Evolutionary conservation across 139 green algal species (phyloP).

Genomic region (Chlamydomonas urium): DNA sequence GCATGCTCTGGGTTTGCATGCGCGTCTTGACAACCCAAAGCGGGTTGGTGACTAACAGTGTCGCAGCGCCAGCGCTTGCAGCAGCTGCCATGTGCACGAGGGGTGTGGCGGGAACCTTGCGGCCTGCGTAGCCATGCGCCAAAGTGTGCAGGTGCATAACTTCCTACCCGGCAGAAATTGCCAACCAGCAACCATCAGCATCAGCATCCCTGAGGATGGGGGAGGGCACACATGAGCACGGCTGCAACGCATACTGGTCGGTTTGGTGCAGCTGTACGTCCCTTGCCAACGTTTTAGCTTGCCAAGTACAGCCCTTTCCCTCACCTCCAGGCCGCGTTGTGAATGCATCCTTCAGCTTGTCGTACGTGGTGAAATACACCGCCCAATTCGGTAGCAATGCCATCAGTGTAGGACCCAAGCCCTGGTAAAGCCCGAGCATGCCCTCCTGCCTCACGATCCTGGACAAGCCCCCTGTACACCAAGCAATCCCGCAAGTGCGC

Average conservation of each 20-base stretch:
- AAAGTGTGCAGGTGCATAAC: too few species aligned
- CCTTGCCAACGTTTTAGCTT: too few species aligned
- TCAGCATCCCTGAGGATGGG: too few species aligned
- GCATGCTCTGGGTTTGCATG: constrained; percentile 80
- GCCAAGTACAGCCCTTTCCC: too few species aligned
- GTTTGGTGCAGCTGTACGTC: too few species aligned
- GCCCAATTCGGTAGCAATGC: constrained; percentile 97
- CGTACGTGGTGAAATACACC: constrained; percentile 51
- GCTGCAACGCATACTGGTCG: too few species aligned
- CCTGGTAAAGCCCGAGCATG: constrained; percentile 78
- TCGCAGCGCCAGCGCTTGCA: constrained; percentile 80
- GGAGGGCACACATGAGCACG: too few species aligned
- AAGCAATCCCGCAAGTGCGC: neutral
- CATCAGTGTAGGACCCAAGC: constrained; percentile 85
- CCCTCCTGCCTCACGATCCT: constrained; percentile 83
- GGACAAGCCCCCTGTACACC: neutral
- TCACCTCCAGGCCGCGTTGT: neutral
- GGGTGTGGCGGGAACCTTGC: constrained; percentile 28
- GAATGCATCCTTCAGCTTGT: constrained; percentile 20
- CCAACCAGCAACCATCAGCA: too few species aligned
- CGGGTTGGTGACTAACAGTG: constrained; percentile 85
- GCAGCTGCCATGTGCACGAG: constrained; percentile 74
- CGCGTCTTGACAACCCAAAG: constrained; percentile 96
- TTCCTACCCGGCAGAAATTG: too few species aligned
- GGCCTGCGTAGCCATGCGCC: too few species aligned